phyloP scores from a whole-genome alignment of 352 stramenopile genomes.

The Pythium inflatum region DNA sequence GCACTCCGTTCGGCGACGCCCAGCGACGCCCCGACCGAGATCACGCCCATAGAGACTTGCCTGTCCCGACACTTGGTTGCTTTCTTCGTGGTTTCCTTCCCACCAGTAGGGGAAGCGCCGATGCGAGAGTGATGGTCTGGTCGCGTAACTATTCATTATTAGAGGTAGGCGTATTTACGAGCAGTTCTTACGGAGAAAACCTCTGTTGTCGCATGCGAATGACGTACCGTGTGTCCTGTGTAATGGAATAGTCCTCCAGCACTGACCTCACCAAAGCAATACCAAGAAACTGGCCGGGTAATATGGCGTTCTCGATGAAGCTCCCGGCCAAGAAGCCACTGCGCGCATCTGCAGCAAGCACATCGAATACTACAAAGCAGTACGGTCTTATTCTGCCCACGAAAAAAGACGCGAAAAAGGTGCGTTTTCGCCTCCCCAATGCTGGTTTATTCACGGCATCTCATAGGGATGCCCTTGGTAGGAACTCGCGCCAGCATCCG shows the following conservation, averaged over 20 bases:
- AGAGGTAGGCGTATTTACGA: neutral
- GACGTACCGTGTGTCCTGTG: neutral
- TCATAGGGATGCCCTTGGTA: slow-evolving; percentile 23
- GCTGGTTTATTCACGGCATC: neutral
- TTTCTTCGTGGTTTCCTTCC: slow-evolving; percentile 1
- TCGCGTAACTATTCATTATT: neutral
- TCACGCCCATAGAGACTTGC: slow-evolving; percentile 55
- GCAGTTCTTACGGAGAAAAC: neutral
- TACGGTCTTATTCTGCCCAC: slow-evolving; percentile 54
- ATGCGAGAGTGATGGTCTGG: slow-evolving; percentile 1
- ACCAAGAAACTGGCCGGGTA: too few species aligned
- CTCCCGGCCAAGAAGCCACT: slow-evolving; percentile 46
- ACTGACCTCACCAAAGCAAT: too few species aligned
- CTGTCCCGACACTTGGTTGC: neutral
- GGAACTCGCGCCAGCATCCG: slow-evolving; percentile 29
- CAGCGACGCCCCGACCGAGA: slow-evolving; percentile 78
- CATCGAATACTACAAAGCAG: slow-evolving; percentile 37
- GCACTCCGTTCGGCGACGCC: slow-evolving; percentile 51
- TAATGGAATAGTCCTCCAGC: neutral
- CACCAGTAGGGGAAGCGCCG: neutral
- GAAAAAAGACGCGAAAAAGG: slow-evolving; percentile 42
- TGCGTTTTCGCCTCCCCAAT: neutral
- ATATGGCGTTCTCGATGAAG: slow-evolving; percentile 75
- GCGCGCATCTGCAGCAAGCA: neutral
- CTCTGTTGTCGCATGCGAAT: neutral